Evolutionary conservation across 164 flowering plant species (phyloP).

Genomic region (Vitis cinerea): DNA sequence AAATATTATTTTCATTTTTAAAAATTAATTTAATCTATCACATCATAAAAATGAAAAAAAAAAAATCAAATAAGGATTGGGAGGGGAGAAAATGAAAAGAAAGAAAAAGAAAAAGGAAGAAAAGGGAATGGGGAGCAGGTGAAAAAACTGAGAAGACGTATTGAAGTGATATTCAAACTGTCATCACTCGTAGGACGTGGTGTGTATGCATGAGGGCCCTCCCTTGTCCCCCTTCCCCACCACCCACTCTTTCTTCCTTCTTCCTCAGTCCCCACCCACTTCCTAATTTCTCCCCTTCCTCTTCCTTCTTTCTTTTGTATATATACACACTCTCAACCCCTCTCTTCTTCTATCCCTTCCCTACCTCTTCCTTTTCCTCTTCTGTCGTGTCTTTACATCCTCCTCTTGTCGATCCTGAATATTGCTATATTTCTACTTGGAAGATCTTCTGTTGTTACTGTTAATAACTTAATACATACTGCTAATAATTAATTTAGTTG

Average conservation of each 20-base stretch:
- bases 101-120: neutral
- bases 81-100: neutral
- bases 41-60: too few species aligned
- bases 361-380: neutral
- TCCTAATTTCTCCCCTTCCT: neutral
- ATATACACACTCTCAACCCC: neutral
- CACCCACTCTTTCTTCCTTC: neutral
- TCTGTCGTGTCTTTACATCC: neutral
- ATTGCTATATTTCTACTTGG: too few species aligned
- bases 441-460: neutral
- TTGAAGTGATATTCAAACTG: constrained; percentile 21
- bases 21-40: too few species aligned
- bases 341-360: neutral
- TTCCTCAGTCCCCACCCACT: neutral
- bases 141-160: constrained; percentile 15
- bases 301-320: neutral
- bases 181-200: constrained; percentile 16
- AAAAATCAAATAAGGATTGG: neutral
- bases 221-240: constrained; percentile 1
- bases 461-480: too few species aligned
- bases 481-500: too few species aligned
- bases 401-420: neutral
- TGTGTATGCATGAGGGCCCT: constrained; percentile 19
- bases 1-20: too few species aligned
- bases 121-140: neutral